Evolutionary conservation across 2,329 filamentous ascomycete genomes (phyloP), one percentile per base, ranked within the genome.

Genomic region (Cephalotrichum gorgonifer): DNA sequence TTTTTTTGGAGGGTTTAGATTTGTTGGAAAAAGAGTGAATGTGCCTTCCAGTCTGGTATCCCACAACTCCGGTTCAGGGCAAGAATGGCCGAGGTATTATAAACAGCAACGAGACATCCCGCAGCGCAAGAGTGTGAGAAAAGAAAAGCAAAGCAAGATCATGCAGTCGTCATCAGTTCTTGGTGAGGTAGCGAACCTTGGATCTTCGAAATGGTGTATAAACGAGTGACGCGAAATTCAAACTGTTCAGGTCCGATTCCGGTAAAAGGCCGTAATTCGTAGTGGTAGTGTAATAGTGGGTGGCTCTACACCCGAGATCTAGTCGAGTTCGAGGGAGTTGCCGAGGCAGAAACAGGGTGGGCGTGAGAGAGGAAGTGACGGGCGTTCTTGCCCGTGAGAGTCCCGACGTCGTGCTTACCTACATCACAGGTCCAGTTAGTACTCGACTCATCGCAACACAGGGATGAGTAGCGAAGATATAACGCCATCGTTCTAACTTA

Each of bases 371-470:
- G 60, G 30, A 52, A 70, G 57, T 51, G 67, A 31, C 72, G 71
- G 33, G 49, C 35, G 17, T 30, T 12, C 17, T 46, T 46, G 51
- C 69, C 65, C 67, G 65, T 51, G 46, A 85, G 63, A 49, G 73
- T 79, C 49, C 79, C 76, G 44, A 88, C 85, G 62, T 88, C 84
- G 59, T 88, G 85, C 69, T 86, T 87, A 56, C 84, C 82, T 86
- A 9, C 30, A n/a, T 31, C 11, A 14, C 30, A 31, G 30, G 12
- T 31, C 12, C 11, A 11, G 3, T 31, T 15, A 4, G 11, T 31
- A 11, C 5, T 31, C 3, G n/a, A n/a, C n/a, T n/a, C n/a, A n/a
- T n/a, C n/a, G n/a, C n/a, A n/a, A n/a, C n/a, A n/a, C n/a, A n/a
- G n/a, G n/a, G n/a, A n/a, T n/a, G n/a, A n/a, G n/a, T n/a, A n/a